Percentiles rank a stretch among this genome's conserved stretches.
Conservation (phyloP, 169 alveolate genomes). For the Theileria equi region DNA sequence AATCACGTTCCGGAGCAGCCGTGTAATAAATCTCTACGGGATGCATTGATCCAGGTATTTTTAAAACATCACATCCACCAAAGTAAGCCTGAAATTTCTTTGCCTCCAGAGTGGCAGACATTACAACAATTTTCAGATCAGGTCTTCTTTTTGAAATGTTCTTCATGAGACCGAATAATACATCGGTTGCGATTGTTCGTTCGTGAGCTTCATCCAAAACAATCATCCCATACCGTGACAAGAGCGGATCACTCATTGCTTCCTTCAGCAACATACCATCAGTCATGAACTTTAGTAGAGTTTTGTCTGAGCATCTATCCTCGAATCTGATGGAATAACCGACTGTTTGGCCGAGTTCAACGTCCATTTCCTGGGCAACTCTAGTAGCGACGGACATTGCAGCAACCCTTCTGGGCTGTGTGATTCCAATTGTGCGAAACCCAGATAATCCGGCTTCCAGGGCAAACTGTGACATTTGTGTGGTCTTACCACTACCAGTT, state of each 20-base stretch:
- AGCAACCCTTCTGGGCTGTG: slow-evolving; percentile 99
- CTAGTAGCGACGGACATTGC: slow-evolving; percentile 99
- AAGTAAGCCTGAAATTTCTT: slow-evolving; percentile 92
- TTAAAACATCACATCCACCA: slow-evolving; percentile 92
- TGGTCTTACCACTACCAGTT: slow-evolving; percentile 98
- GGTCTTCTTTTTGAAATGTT: slow-evolving; percentile 84
- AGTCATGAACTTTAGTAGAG: slow-evolving; percentile 93
- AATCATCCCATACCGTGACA: slow-evolving; percentile 86
- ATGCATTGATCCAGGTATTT: slow-evolving; percentile 95
- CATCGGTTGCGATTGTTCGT: slow-evolving; percentile 96
- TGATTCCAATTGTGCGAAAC: slow-evolving; percentile 90
- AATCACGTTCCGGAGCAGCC: slow-evolving; percentile 91
- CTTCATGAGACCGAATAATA: slow-evolving; percentile 94
- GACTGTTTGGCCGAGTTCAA: slow-evolving; percentile 90
- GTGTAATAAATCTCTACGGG: slow-evolving; percentile 97
- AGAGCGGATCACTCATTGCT: slow-evolving; percentile 90
- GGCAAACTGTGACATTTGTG: slow-evolving; percentile 96
- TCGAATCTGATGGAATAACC: slow-evolving; percentile 99
- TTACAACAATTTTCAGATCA: slow-evolving; percentile 90
- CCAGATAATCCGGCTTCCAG: slow-evolving; percentile 80
- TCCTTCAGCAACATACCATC: slow-evolving; percentile 99
- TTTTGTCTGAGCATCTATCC: slow-evolving; percentile 84
- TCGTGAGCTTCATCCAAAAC: slow-evolving; percentile 99
- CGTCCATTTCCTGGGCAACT: slow-evolving; percentile 98
- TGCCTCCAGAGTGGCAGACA: slow-evolving; percentile 98